Base-by-base conservation (phyloP, 805 yeast genomes). In the Lachancea meyersii region DNA sequence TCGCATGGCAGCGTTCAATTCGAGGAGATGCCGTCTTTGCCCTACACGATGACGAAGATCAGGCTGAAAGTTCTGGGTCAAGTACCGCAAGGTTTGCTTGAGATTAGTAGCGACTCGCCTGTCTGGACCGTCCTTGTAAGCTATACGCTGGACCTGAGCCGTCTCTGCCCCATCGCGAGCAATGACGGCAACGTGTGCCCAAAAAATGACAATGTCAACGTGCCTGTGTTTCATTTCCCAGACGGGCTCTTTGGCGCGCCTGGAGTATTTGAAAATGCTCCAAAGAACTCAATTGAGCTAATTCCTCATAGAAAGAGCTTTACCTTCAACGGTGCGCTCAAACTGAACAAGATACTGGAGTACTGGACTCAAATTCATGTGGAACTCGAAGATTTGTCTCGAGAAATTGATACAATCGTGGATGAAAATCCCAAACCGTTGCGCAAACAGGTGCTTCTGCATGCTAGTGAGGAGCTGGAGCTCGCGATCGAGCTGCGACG, bases 291-390 rank as follows among this genome's bases (percentile, higher is more conserved):
- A 6, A 22, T 6, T 14, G 19, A 19, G 26, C 24, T 38, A 3
- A 6, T 14, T 10, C 5, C 35, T 2, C 30, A 6, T n/a, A 19
- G 18, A 9, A 28, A 31, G 14, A 53, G 58, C 1, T 61, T 67
- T 19, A 49, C 50, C 13, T 61, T 51, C 38, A 61, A 57, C 44
- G 43, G 53, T 3, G 40, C 54, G 10, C 39, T 61, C 14, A 61
- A 60, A 31, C 19, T 61, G 18, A 60, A 54, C 26, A 61, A 54
- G 30, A 26, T 57, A n/a, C 27, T 57, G 5, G 64, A 60, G 33
- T 60, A 60, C 44, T 43, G 40, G 11, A 41, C 48, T 4, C 60
- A 58, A 39, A 48, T 52, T 1, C 32, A 27, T 17, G 46, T 49
- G 19, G 66, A 60, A 32, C 49, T 45, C 11, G 20, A 16, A 1